Percentiles rank a stretch among this genome's conserved stretches.
phyloP scores from a whole-genome alignment of 805 yeast genomes.

The Saturnispora zaruensis region DNA sequence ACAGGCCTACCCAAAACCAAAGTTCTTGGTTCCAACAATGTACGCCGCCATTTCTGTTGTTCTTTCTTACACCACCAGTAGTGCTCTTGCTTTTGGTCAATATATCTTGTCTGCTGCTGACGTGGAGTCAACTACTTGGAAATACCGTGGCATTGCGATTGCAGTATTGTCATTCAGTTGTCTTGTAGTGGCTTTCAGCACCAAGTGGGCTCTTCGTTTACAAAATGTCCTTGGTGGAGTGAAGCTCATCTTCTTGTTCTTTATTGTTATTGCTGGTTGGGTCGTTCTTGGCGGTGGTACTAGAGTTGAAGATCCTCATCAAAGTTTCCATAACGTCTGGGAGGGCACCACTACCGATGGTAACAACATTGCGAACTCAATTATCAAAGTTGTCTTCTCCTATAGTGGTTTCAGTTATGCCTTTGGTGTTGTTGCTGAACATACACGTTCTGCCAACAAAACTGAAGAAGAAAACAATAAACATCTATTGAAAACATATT shows the following conservation, averaged over 20 bases:
- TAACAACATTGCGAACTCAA: conserved; percentile 35
- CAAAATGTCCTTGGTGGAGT: conserved; percentile 62
- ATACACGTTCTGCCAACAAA: conserved; percentile 32
- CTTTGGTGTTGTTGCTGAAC: conserved; percentile 30
- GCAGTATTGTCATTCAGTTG: conserved; percentile 68
- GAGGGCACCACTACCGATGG: conserved; percentile 35
- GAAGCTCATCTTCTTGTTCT: conserved; percentile 61
- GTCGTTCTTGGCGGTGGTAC: conserved; percentile 72
- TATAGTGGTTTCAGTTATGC: conserved; percentile 36
- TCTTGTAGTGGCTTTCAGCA: conserved; percentile 49
- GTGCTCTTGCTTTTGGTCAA: conserved; percentile 72
- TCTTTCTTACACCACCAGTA: conserved; percentile 82
- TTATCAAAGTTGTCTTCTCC: conserved; percentile 36
- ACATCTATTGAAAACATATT: conserved; percentile 41
- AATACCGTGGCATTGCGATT: conserved; percentile 66
- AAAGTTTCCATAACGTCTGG: conserved; percentile 31
- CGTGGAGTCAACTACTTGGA: conserved; percentile 61
- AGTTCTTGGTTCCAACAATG: conserved; percentile 54
- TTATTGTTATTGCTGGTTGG: conserved; percentile 74
- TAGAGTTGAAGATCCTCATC: conserved; percentile 18
- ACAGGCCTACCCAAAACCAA: conserved; percentile 59
- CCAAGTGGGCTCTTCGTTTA: conserved; percentile 57
- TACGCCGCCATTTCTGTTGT: conserved; percentile 66
- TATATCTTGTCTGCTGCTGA: conserved; percentile 70
- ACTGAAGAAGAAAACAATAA: conserved; percentile 41